phyloP scores from a whole-genome alignment of 176 grass and related monocot species.

The Bothriochloa decipiens region DNA sequence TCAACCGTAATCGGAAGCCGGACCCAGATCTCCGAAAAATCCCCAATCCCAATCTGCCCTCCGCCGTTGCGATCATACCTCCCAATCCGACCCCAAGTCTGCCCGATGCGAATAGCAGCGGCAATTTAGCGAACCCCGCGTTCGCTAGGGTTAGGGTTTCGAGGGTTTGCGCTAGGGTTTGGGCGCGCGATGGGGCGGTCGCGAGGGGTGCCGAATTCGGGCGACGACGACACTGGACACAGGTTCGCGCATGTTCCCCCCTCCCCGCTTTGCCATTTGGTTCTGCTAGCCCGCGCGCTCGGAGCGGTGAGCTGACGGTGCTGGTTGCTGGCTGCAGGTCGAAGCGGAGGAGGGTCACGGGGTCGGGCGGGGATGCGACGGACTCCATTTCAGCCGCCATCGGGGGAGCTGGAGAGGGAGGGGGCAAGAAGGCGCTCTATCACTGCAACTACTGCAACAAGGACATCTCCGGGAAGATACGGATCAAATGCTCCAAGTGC shows the following conservation, averaged over 20 bases:
- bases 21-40: not conserved
- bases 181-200: constrained; percentile 76
- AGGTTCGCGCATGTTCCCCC: constrained; percentile 66
- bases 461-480: constrained; percentile 96
- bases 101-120: constrained; percentile 13
- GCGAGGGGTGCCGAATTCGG: constrained; percentile 73
- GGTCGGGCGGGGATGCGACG: constrained; percentile 67
- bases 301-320: not conserved
- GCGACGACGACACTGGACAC: constrained; percentile 83
- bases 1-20: constrained; percentile 26
- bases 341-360: constrained; percentile 78
- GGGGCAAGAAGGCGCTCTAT: constrained; percentile 94
- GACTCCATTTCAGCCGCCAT: constrained; percentile 62
- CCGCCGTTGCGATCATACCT: not conserved
- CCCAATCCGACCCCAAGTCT: not conserved
- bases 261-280: not conserved
- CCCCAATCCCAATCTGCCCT: not conserved
- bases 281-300: not conserved
- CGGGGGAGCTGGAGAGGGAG: constrained; percentile 55
- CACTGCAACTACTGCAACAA: constrained; percentile 99
- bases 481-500: constrained; percentile 98
- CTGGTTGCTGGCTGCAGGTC: constrained; percentile 55
- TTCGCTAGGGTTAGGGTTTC: constrained; percentile 36
- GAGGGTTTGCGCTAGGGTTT: constrained; percentile 57
- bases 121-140: constrained; percentile 25